phyloP scores from a whole-genome alignment of 768 basidiomycete species.

The Xerocomellus dryophilus region DNA sequence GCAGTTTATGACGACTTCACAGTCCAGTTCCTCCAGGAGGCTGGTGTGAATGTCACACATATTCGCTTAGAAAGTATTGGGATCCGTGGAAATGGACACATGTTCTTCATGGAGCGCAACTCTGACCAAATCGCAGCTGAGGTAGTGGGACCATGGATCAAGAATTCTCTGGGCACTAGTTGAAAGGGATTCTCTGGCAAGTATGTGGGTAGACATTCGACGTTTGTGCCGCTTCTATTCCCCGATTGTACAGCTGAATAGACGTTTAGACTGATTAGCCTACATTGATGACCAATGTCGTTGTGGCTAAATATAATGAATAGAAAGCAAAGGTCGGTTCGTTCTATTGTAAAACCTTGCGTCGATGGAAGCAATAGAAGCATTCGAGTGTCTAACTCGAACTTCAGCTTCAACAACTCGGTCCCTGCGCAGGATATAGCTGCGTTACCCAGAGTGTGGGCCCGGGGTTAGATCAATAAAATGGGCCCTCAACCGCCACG shows the following conservation, averaged over 20 bases:
- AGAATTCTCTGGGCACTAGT: conserved; percentile 8
- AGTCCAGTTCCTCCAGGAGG: conserved; percentile 42
- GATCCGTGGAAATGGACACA: conserved; percentile 52
- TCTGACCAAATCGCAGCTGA: conserved; percentile 39
- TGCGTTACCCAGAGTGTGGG: too few species aligned
- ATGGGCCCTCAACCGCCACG: neutral
- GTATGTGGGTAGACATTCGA: neutral
- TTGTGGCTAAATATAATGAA: neutral
- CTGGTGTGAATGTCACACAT: conserved; percentile 44
- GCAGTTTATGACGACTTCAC: conserved; percentile 47
- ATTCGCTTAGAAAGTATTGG: conserved; percentile 41
- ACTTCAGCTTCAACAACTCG: neutral
- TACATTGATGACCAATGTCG: neutral
- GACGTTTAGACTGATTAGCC: neutral
- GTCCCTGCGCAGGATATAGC: neutral
- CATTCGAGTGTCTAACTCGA: too few species aligned
- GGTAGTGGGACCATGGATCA: conserved; percentile 42
- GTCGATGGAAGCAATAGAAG: neutral
- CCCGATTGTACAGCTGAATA: neutral
- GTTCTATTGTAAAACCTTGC: neutral
- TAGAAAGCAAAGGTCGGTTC: neutral
- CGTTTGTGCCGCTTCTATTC: neutral
- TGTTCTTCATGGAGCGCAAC: conserved; percentile 58
- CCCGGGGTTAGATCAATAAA: neutral
- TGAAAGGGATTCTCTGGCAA: neutral